Conservation (phyloP, 106 monocot genomes). For the Allium fistulosum region DNA sequence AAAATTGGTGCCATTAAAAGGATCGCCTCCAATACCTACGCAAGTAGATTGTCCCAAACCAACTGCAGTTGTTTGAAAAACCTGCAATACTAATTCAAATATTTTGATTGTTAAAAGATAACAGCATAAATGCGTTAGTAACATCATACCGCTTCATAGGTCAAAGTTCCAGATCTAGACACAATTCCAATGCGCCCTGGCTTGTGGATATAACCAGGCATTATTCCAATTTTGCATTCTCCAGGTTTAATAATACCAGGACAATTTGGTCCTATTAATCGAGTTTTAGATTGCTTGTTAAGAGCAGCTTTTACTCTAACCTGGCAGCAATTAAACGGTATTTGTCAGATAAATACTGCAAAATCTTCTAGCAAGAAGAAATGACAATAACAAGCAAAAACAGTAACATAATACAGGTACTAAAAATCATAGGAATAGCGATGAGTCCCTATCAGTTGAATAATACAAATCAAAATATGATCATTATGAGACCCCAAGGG, state of each 20-base stretch:
- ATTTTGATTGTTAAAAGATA: neutral
- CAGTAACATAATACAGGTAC: no score
- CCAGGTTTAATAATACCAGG: slow-evolving; percentile 99
- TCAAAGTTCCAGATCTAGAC: slow-evolving; percentile 97
- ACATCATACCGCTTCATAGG: slow-evolving; percentile 88
- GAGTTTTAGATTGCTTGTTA: slow-evolving; percentile 91
- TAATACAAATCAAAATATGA: no score
- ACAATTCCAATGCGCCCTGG: slow-evolving; percentile 94
- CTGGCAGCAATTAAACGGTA: slow-evolving; percentile 16
- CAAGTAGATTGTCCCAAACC: slow-evolving; percentile 96
- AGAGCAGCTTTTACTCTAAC: slow-evolving; percentile 97
- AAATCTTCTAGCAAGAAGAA: no score
- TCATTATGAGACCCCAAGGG: no score
- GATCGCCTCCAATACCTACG: slow-evolving; percentile 98
- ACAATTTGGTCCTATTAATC: slow-evolving; percentile 95
- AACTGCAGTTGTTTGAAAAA: slow-evolving; percentile 98
- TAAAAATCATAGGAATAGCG: no score
- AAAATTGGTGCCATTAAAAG: slow-evolving; percentile 98
- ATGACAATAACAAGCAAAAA: no score
- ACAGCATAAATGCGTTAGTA: neutral
- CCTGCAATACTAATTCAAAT: slow-evolving; percentile 31
- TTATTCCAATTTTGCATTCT: slow-evolving; percentile 99
- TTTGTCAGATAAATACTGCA: no score
- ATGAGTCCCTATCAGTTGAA: no score
- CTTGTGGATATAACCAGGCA: slow-evolving; percentile 99